These are phyloP conservation scores for Aspergillus egyptiacus DNA, from an alignment of 495 filamentous ascomycete genomes.

Conservation along the genomic window DNA sequence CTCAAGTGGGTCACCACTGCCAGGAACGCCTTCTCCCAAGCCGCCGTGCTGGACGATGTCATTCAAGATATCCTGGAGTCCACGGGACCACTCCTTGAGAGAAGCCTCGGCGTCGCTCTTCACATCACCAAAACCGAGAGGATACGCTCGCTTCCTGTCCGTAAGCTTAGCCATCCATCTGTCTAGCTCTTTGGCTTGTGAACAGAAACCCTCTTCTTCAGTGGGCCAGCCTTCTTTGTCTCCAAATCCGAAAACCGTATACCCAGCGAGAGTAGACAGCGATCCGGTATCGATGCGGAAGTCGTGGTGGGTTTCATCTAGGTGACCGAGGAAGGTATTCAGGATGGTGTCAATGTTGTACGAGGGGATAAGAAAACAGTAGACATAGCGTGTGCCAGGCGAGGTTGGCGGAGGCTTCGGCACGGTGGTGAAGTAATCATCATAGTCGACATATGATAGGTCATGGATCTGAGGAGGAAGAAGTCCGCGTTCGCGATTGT, in stretches of 20 bases:
- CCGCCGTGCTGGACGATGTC: constrained; percentile 57
- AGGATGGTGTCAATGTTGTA: constrained; percentile 92
- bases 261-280: constrained; percentile 68
- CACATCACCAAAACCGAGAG: constrained; percentile 80
- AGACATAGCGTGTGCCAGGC: constrained; percentile 58
- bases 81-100: constrained; percentile 69
- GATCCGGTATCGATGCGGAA: constrained; percentile 91
- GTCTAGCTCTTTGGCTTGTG: constrained; percentile 80
- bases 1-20: constrained; percentile 76
- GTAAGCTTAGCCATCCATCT: constrained; percentile 95
- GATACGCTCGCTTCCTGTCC: constrained; percentile 70
- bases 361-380: constrained; percentile 74
- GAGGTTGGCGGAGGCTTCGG: constrained; percentile 47
- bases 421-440: constrained; percentile 75
- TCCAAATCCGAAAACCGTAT: constrained; percentile 89
- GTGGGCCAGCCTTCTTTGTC: constrained; percentile 88
- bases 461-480: constrained; percentile 65
- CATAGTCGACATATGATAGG: constrained; percentile 78
- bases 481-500: constrained; percentile 34
- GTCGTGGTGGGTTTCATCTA: constrained; percentile 89
- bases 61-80: constrained; percentile 63
- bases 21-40: constrained; percentile 71
- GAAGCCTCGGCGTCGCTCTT: constrained; percentile 61
- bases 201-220: constrained; percentile 85
- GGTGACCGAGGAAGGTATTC: constrained; percentile 71